A percentile compares a stretch with the other conserved stretches of the same genome.
Conservation (phyloP, 2,329 filamentous ascomycete species). For the Colletotrichum tamarilloi region DNA sequence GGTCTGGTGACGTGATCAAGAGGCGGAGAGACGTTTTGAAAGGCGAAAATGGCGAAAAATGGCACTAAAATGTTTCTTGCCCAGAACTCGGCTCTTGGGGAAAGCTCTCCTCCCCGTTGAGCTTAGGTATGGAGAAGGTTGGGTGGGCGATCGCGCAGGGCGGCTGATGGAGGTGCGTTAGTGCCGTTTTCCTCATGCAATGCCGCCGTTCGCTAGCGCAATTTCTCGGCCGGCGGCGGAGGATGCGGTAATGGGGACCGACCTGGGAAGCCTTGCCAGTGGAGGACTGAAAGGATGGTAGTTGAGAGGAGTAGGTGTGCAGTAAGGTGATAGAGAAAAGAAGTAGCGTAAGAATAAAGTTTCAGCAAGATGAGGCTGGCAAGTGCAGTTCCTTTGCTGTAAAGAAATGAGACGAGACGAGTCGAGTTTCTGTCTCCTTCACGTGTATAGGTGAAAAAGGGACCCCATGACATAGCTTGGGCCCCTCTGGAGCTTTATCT, state of each 20-base stretch:
- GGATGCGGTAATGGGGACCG: not conserved
- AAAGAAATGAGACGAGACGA: not conserved
- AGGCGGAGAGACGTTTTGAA: not conserved
- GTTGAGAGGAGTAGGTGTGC: not conserved
- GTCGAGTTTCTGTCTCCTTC: not conserved
- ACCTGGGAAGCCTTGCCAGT: not conserved
- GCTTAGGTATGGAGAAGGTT: not conserved
- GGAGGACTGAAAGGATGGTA: not conserved
- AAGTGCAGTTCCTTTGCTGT: not conserved
- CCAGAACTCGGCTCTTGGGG: constrained; percentile 8
- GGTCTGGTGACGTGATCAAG: constrained; percentile 43
- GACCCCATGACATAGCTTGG: constrained; percentile 17
- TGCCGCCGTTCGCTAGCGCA: constrained; percentile 3
- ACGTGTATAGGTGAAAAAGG: not conserved
- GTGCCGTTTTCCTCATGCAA: constrained; percentile 19
- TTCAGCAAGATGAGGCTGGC: not conserved
- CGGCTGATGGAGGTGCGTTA: constrained; percentile 21
- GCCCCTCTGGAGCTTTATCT: constrained; percentile 7
- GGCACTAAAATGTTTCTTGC: not conserved
- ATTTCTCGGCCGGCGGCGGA: not conserved
- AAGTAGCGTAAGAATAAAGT: not conserved
- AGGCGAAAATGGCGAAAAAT: not conserved
- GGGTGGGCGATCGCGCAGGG: constrained; percentile 5
- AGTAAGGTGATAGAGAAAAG: not conserved
- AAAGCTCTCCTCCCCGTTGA: not conserved